phyloP scores from a whole-genome alignment of 2,329 filamentous ascomycete species.

The Aspergillus brasiliensis region DNA sequence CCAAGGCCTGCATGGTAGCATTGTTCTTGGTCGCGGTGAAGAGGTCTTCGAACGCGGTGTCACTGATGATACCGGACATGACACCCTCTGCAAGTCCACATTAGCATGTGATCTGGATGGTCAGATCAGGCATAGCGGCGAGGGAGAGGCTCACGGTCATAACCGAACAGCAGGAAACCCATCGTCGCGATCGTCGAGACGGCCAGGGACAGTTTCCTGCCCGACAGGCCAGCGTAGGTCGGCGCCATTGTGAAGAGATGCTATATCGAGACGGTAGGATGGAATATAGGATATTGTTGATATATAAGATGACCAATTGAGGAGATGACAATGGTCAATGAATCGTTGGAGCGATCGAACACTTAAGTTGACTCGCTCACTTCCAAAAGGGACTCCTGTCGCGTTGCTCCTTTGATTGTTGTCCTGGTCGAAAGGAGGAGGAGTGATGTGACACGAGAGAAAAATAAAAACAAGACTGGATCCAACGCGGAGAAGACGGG shows the following conservation, averaged over 20 bases:
- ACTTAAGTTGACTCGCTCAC: slow-evolving; percentile 2
- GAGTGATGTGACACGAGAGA: slow-evolving; percentile 4
- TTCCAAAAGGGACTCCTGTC: not conserved
- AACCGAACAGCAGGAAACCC: slow-evolving; percentile 63
- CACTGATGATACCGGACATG: slow-evolving; percentile 43
- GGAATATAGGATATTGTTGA: not conserved
- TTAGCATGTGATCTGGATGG: not conserved
- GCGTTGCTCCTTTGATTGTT: not conserved
- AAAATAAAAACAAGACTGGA: slow-evolving; percentile 20
- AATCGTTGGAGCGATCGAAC: slow-evolving; percentile 1
- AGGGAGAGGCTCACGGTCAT: slow-evolving; percentile 49
- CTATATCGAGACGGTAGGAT: not conserved
- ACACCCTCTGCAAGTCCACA: slow-evolving; percentile 33
- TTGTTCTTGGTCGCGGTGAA: slow-evolving; percentile 40
- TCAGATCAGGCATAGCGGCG: not conserved
- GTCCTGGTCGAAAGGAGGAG: not conserved
- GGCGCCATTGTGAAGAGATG: slow-evolving; percentile 49
- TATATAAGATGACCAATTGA: not conserved
- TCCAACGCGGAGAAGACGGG: slow-evolving; percentile 22
- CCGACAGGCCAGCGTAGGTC: slow-evolving; percentile 61
- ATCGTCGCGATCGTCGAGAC: slow-evolving; percentile 66
- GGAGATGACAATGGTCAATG: not conserved
- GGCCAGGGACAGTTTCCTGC: slow-evolving; percentile 57
- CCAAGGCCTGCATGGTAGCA: slow-evolving; percentile 41
- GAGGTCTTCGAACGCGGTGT: slow-evolving; percentile 34